A percentile compares a stretch with the other conserved stretches of the same genome.
phyloP scores from a whole-genome alignment of 2,329 filamentous ascomycete genomes.

The Colletotrichum chrysophilum region DNA sequence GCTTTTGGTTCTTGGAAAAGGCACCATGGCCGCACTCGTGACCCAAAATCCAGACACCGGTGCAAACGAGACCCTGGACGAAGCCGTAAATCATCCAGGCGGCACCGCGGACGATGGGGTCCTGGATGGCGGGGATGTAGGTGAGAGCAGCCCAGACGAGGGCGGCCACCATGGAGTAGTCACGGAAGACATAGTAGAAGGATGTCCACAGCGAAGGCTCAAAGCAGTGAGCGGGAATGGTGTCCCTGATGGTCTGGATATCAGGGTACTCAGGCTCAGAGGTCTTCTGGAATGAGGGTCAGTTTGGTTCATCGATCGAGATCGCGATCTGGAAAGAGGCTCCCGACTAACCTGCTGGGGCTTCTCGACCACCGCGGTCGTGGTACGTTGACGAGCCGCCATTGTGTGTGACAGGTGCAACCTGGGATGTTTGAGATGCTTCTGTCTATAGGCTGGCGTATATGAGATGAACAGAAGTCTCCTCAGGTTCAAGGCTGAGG shows the following conservation, averaged over 20 bases:
- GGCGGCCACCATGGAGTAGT: conserved; percentile 52
- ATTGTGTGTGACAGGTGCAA: background rate
- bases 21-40: conserved; percentile 76
- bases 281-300: background rate
- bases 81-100: conserved; percentile 67
- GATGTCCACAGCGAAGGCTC: conserved; percentile 57
- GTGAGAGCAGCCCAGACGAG: conserved; percentile 57
- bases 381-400: conserved; percentile 14
- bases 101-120: conserved; percentile 44
- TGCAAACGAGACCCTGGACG: conserved; percentile 68
- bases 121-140: conserved; percentile 57
- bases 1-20: conserved; percentile 59
- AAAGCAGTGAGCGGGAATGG: conserved; percentile 68
- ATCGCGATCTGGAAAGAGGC: background rate
- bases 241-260: conserved; percentile 52
- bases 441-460: background rate
- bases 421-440: background rate
- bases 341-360: conserved; percentile 15
- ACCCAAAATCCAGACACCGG: conserved; percentile 73
- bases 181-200: conserved; percentile 61
- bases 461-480: conserved; percentile 7
- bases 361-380: conserved; percentile 20
- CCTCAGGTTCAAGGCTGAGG: background rate
- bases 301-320: background rate
- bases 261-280: conserved; percentile 41